Conservation (phyloP, 352 stramenopile species). For the Phytophthora megakarya region DNA sequence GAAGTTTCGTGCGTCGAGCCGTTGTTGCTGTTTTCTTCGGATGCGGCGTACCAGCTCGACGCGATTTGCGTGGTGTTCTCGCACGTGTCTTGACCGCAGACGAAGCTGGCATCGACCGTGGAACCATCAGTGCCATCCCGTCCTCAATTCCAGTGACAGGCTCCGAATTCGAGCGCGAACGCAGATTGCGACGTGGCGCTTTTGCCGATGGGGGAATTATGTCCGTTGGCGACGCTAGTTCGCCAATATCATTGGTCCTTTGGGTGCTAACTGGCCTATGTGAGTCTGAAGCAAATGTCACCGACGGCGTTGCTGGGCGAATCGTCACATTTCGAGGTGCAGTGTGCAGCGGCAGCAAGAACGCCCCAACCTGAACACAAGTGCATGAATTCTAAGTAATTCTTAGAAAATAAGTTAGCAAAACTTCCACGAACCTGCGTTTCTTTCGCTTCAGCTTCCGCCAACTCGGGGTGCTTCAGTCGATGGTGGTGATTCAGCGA, state of each 20-base stretch:
- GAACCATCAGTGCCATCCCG: neutral
- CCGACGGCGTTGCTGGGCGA: constrained; percentile 51
- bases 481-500: constrained; percentile 80
- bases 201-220: constrained; percentile 32
- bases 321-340: constrained; percentile 54
- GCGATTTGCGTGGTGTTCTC: constrained; percentile 39
- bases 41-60: constrained; percentile 42
- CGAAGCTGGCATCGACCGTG: neutral
- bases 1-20: constrained; percentile 44
- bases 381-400: constrained; percentile 6
- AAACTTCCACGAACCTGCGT: constrained; percentile 33
- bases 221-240: neutral
- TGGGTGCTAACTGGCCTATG: constrained; percentile 15
- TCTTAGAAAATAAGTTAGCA: neutral
- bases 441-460: constrained; percentile 39
- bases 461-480: constrained; percentile 68
- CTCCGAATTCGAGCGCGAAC: constrained; percentile 80
- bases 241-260: neutral
- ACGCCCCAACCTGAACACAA: constrained; percentile 38
- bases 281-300: constrained; percentile 22
- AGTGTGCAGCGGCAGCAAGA: constrained; percentile 58
- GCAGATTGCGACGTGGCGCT: constrained; percentile 43
- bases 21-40: constrained; percentile 25
- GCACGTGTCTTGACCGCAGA: constrained; percentile 7
- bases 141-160: constrained; percentile 37